Evolutionary conservation across 2,329 filamentous ascomycete genomes (phyloP).

Genomic region (Fusarium sp.): DNA sequence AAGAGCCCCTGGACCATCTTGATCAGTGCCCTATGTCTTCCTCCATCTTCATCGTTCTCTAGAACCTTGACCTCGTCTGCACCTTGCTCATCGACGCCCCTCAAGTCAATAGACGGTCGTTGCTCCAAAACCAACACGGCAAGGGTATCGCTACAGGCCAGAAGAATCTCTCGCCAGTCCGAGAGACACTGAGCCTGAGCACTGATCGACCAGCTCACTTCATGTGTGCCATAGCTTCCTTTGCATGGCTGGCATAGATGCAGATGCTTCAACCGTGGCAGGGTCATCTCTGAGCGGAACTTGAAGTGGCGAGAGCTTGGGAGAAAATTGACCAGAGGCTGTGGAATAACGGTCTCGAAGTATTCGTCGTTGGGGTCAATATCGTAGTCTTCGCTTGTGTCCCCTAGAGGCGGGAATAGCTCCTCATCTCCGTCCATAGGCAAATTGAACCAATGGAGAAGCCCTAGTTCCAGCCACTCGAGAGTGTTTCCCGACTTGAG

Average conservation of each 20-base stretch:
- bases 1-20: not conserved
- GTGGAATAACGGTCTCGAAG: not conserved
- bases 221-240: not conserved
- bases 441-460: conserved; percentile 10
- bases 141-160: not conserved
- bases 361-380: not conserved
- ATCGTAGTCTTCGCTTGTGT: not conserved
- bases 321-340: conserved; percentile 12
- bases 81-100: conserved; percentile 3
- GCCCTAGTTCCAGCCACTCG: conserved; percentile 24
- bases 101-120: conserved; percentile 2
- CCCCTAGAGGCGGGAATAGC: not conserved
- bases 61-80: conserved; percentile 16
- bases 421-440: rapidly evolving
- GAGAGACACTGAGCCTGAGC: not conserved
- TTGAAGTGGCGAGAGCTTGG: not conserved
- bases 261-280: conserved; percentile 6
- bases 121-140: conserved; percentile 29
- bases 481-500: conserved; percentile 8
- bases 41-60: not conserved
- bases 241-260: conserved; percentile 8
- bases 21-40: not conserved
- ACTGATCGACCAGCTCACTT: conserved; percentile 8
- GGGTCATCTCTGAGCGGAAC: not conserved
- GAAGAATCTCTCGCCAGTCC: conserved; percentile 4